phyloP scores from a whole-genome alignment of 2,329 filamentous ascomycete species.

The Pyricularia grisea region DNA sequence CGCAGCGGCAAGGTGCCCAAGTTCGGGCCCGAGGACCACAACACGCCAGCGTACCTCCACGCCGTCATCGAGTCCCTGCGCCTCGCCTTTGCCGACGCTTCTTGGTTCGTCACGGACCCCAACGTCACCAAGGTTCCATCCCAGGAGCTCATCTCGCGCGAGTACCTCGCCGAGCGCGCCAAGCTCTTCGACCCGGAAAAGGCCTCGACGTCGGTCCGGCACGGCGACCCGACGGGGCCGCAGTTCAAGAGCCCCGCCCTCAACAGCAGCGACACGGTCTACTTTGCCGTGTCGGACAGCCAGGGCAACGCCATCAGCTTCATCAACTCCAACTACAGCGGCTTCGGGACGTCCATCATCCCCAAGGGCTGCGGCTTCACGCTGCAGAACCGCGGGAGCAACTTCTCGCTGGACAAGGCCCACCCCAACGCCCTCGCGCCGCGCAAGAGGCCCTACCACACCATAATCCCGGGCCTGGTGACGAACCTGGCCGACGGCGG shows the following conservation, averaged over 20 bases:
- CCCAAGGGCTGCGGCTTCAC: conserved; percentile 83
- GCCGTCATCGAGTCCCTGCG: conserved; percentile 79
- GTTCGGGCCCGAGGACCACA: conserved; percentile 64
- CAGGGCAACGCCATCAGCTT: conserved; percentile 86
- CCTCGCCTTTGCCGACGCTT: conserved; percentile 80
- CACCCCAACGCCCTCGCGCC: conserved; percentile 77
- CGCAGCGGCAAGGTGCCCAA: conserved; percentile 61
- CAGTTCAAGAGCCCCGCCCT: conserved; percentile 4
- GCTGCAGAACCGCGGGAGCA: conserved; percentile 80
- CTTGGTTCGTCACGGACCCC: conserved; percentile 83
- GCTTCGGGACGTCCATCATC: conserved; percentile 78
- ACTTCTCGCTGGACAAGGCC: conserved; percentile 60
- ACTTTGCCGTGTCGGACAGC: conserved; percentile 75
- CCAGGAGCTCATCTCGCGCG: conserved; percentile 46
- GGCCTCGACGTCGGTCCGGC: conserved; percentile 54
- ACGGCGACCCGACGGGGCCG: conserved; percentile 45
- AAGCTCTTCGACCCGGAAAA: conserved; percentile 47
- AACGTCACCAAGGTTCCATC: conserved; percentile 55
- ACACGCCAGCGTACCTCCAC: conserved; percentile 70
- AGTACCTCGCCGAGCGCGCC: conserved; percentile 64
- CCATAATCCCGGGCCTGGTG: conserved; percentile 85
- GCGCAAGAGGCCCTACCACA: conserved; percentile 85
- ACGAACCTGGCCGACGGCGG: conserved; percentile 64
- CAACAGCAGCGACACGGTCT: conserved; percentile 76
- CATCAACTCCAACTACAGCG: conserved; percentile 87